Conservation (phyloP, 1,139 yeast species). For the Citeromyces hawaiiensis region DNA sequence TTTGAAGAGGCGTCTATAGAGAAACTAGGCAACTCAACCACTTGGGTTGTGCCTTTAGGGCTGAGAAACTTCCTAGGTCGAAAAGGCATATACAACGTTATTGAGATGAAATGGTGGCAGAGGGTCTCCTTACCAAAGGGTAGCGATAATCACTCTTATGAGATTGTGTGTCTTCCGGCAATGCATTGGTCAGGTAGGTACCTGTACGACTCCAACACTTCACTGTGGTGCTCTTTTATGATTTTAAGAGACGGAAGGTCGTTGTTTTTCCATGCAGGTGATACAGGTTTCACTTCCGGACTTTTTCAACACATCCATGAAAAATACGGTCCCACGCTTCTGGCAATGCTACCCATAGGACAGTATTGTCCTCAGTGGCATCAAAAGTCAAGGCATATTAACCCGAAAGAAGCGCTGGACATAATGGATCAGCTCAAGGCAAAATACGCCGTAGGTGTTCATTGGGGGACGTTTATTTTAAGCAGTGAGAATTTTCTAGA, state of each 20-base stretch:
- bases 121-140: slow-evolving; percentile 19
- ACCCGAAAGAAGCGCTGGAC: slow-evolving; percentile 63
- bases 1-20: slow-evolving; percentile 51
- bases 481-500: slow-evolving; percentile 83
- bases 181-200: slow-evolving; percentile 97
- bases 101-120: slow-evolving; percentile 95
- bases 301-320: slow-evolving; percentile 52
- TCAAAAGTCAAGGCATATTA: slow-evolving; percentile 77
- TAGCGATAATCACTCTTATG: slow-evolving; percentile 27
- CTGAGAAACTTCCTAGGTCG: slow-evolving; percentile 45
- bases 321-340: slow-evolving; percentile 46
- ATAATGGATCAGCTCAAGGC: slow-evolving; percentile 55
- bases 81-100: slow-evolving; percentile 37
- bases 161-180: slow-evolving; percentile 81
- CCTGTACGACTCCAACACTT: slow-evolving; percentile 60
- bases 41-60: slow-evolving; percentile 86
- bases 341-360: slow-evolving; percentile 83
- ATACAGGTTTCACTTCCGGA: slow-evolving; percentile 75
- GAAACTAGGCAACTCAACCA: slow-evolving; percentile 42
- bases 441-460: slow-evolving; percentile 67
- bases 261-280: slow-evolving; percentile 82
- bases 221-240: slow-evolving; percentile 83
- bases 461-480: slow-evolving; percentile 90
- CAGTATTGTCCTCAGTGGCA: slow-evolving; percentile 96
- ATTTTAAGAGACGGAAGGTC: slow-evolving; percentile 55